Evolutionary conservation across 1,284 basidiomycete species (phyloP).

Genomic region (Ustanciosporium gigantosporum): DNA sequence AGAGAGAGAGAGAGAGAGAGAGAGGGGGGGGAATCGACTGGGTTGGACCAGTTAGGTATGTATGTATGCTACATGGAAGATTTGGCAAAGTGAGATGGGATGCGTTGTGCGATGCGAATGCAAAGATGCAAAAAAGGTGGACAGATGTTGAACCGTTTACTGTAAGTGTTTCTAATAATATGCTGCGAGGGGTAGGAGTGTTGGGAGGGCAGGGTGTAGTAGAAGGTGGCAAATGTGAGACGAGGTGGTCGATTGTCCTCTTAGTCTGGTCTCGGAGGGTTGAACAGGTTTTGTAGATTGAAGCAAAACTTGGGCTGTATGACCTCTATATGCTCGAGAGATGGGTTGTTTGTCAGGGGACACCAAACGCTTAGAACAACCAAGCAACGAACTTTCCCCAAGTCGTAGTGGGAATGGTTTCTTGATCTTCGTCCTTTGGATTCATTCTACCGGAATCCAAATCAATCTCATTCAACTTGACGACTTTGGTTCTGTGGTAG

Average conservation of each 20-base stretch:
- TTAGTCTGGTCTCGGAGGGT: too few species aligned
- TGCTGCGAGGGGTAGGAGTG: too few species aligned
- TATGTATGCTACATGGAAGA: too few species aligned
- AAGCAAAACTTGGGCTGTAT: too few species aligned
- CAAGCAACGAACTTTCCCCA: conserved; percentile 34
- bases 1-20: conserved; percentile 1
- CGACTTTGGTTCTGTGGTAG: conserved; percentile 64
- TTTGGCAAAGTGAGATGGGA: too few species aligned
- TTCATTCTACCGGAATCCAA: conserved; percentile 67
- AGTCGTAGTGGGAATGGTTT: conserved; percentile 5
- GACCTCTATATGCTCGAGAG: too few species aligned
- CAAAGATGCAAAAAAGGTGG: not conserved
- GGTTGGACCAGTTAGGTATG: conserved; percentile 21
- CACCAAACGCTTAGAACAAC: conserved; percentile 28
- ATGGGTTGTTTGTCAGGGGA: too few species aligned
- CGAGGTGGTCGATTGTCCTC: too few species aligned
- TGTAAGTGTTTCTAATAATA: too few species aligned
- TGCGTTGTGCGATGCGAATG: not conserved
- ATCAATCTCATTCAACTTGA: conserved; percentile 48
- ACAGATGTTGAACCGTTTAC: not conserved
- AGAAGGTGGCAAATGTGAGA: too few species aligned
- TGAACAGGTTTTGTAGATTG: too few species aligned
- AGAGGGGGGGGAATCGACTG: conserved; percentile 10
- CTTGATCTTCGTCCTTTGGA: conserved; percentile 14
- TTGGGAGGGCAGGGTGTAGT: too few species aligned